Evolutionary conservation across 805 yeast genomes (phyloP).

Genomic region (Wickerhamomyces rabaulensis): DNA sequence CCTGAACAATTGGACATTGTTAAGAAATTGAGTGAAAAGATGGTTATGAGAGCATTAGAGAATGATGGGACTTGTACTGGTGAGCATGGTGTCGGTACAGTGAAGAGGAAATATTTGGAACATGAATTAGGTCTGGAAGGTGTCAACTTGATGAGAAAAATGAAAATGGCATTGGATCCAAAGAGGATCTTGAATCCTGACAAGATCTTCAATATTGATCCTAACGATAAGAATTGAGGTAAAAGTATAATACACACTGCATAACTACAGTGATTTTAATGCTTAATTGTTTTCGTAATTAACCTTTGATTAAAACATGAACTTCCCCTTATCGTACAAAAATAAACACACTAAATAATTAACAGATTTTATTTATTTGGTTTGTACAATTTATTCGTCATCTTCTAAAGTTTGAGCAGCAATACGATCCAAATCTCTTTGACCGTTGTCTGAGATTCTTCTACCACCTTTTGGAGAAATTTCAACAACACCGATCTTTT

Average conservation of each 20-base stretch:
- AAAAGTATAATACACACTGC: not conserved
- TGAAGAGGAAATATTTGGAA: constrained; percentile 54
- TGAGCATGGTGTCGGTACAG: constrained; percentile 78
- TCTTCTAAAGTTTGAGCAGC: constrained; percentile 97
- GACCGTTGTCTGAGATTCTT: constrained; percentile 98
- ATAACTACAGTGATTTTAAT: not conserved
- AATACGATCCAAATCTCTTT: constrained; percentile 99
- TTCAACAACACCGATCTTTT: constrained; percentile 96
- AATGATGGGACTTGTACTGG: constrained; percentile 81
- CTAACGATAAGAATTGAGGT: constrained; percentile 29
- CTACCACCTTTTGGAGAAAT: constrained; percentile 98
- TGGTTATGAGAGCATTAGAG: constrained; percentile 58
- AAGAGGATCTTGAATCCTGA: constrained; percentile 69
- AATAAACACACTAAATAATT: constrained; percentile 5
- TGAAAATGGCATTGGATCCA: constrained; percentile 69
- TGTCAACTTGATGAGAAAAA: constrained; percentile 61
- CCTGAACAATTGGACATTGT: constrained; percentile 43
- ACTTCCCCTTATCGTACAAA: constrained; percentile 4
- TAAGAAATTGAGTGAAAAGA: constrained; percentile 44
- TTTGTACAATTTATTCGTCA: constrained; percentile 46
- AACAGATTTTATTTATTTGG: not conserved
- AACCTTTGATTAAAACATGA: constrained; percentile 7
- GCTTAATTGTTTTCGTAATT: constrained; percentile 10
- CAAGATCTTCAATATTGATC: constrained; percentile 61
- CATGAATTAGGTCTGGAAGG: constrained; percentile 63